Evolutionary conservation across 108 stramenopile species (phyloP), one percentile per base, ranked within the genome.

Genomic region (Pseudonitzschia delicatissima): DNA sequence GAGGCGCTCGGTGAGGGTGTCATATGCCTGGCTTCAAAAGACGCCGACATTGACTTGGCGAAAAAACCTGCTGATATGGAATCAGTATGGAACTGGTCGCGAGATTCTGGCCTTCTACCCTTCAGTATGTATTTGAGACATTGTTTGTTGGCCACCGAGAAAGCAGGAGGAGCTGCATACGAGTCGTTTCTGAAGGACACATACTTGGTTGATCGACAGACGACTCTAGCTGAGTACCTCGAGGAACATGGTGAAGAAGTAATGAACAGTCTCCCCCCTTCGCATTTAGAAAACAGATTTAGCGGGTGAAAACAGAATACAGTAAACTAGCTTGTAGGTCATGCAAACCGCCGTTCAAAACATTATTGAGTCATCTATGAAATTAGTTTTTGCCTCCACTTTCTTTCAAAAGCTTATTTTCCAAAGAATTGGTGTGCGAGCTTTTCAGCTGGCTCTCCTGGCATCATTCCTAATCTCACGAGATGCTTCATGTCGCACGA

Each of bases 161-260:
- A 74, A 45, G 73, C 68, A 27, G 73, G 68, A 12, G 44, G 33
- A 12, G 39, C 31, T 12, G 71, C 76, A 17, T 25, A 64, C 18
- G 39, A 77, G 62, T 73, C 71, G 9, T 83, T 83, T 58, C 20
- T 79, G 33, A 47, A 77, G 12, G 82, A 83, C 18, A 83, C 82
- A 1, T 83, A 76, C 40, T 72, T 83, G 75, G 77, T 52, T 11
- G 82, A 83, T 68, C 66, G 82, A 33, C 68, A 68, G 57, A 83
- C 82, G 28, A 77, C 78, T 9, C 23, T 83, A 27, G 44, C 23
- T 21, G 63, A 77, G 47, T 76, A 79, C 57, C 44, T 83, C 34
- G 57, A 45, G 0, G 53, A 69, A 26, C 18, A 68, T 58, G 58
- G 26, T 21, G 57, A 59, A 26, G 29, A 61, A 45, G 48, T 60